Conservation (phyloP, 768 basidiomycete genomes). For the Phylloporus rhodoxanthus region DNA sequence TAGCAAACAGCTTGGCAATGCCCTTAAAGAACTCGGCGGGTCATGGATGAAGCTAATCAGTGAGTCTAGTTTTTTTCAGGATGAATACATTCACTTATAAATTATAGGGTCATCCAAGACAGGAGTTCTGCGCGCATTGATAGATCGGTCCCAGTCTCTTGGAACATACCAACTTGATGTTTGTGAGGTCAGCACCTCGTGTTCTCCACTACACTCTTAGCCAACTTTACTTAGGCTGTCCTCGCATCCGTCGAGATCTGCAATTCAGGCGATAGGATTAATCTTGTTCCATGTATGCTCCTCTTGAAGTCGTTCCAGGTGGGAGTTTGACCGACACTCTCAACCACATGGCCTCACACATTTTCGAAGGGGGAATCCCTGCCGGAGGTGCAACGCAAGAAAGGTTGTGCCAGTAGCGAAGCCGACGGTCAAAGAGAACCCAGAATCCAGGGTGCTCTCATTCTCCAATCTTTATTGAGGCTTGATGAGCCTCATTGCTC, state of each 20-base stretch:
- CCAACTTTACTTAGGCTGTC: constrained; percentile 44
- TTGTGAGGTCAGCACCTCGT: constrained; percentile 45
- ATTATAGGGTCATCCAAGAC: constrained; percentile 58
- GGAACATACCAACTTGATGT: constrained; percentile 43
- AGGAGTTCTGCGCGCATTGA: constrained; percentile 69
- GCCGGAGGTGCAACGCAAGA: constrained; percentile 10
- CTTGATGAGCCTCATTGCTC: constrained; percentile 63
- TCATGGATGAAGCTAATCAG: constrained; percentile 63
- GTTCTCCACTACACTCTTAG: neutral
- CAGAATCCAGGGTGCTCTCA: constrained; percentile 76
- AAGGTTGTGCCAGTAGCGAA: constrained; percentile 12
- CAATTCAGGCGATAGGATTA: constrained; percentile 41
- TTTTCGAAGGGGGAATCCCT: constrained; percentile 18
- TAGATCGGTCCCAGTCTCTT: constrained; percentile 59
- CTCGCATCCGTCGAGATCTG: constrained; percentile 53
- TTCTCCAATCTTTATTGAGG: constrained; percentile 77
- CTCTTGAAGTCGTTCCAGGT: constrained; percentile 48
- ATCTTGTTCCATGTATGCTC: constrained; percentile 66
- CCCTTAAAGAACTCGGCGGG: constrained; percentile 54
- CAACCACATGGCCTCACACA: constrained; percentile 1
- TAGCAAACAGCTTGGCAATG: constrained; percentile 47
- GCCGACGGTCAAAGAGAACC: constrained; percentile 46
- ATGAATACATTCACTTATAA: neutral
- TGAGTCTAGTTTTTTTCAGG: constrained; percentile 34
- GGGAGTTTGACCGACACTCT: neutral